Conservation (phyloP, 106 monocot genomes). For the Dioscorea dumetorum region DNA sequence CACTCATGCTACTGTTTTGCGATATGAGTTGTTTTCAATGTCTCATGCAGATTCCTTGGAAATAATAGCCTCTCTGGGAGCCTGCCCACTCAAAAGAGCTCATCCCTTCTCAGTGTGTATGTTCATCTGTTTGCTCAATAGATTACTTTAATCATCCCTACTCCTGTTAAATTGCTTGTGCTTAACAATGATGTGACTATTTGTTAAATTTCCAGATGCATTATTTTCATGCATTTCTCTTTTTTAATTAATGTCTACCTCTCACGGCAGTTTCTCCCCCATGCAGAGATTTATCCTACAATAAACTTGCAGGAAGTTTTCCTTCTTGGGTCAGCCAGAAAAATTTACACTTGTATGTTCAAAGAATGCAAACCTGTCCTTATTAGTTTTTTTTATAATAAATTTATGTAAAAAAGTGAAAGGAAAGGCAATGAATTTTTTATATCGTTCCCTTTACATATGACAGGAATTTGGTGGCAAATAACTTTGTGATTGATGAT, state of each 20-base stretch:
- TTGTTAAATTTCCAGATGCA: too few species aligned
- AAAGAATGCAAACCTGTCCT: background rate
- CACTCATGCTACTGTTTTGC: background rate
- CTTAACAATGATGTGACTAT: too few species aligned
- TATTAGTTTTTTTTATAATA: too few species aligned
- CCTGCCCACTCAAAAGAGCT: slow-evolving; percentile 53
- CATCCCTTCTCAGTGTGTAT: slow-evolving; percentile 52
- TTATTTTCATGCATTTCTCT: background rate
- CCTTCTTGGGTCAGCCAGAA: slow-evolving; percentile 59
- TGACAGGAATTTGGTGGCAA: slow-evolving; percentile 85
- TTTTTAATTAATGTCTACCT: background rate
- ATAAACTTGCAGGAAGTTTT: slow-evolving; percentile 71
- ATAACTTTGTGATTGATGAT: slow-evolving; percentile 62
- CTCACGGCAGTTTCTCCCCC: background rate
- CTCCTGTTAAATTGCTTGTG: too few species aligned
- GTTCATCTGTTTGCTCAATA: background rate
- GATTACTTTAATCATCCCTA: background rate
- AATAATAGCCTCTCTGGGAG: slow-evolving; percentile 69
- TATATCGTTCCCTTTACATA: background rate
- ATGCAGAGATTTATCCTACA: slow-evolving; percentile 90
- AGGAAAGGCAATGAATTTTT: too few species aligned
- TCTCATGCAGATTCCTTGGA: slow-evolving; percentile 65
- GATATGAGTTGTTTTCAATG: slow-evolving; percentile 4
- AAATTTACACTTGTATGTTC: slow-evolving; percentile 66
- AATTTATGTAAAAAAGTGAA: too few species aligned